Conservation (phyloP, 2,329 filamentous ascomycete genomes). For the Fonsecaea multimorphosa region DNA sequence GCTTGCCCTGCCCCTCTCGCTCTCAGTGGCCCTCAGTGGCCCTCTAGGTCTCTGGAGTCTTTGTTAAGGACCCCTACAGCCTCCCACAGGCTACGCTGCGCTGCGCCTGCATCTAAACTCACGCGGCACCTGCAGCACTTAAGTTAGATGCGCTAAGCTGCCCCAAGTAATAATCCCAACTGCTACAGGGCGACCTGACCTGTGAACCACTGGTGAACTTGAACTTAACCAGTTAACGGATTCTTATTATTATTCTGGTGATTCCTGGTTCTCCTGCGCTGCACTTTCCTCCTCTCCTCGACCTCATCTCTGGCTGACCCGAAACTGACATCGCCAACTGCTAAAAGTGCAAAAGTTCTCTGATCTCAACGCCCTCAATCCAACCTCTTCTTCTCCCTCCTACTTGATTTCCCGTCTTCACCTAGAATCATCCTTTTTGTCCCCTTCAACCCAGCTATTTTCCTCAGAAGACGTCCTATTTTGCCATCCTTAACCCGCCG, state of each 20-base stretch:
- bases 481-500: slow-evolving; percentile 21
- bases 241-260: slow-evolving; percentile 14
- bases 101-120: slow-evolving; percentile 18
- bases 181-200: slow-evolving; percentile 15
- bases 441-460: slow-evolving; percentile 9
- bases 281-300: slow-evolving; percentile 23
- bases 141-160: slow-evolving; percentile 20
- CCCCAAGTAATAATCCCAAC: slow-evolving; percentile 10
- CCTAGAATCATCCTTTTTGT: slow-evolving; percentile 11
- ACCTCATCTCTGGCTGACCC: slow-evolving; percentile 14
- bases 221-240: slow-evolving; percentile 15
- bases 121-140: slow-evolving; percentile 13
- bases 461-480: slow-evolving; percentile 9
- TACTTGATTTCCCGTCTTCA: slow-evolving; percentile 16
- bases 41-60: background rate
- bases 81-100: too few relatives aligned
- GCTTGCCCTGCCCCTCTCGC: background rate
- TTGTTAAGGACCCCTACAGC: background rate
- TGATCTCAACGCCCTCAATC: slow-evolving; percentile 6
- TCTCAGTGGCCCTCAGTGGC: too few relatives aligned
- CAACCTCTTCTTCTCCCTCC: slow-evolving; percentile 18
- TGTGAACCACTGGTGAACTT: slow-evolving; percentile 18
- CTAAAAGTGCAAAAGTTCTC: background rate
- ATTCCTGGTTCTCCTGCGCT: slow-evolving; percentile 25
- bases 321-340: slow-evolving; percentile 14